These are phyloP conservation scores for Evernia prunastri DNA, from an alignment of 495 filamentous ascomycete species.

Conservation along the genomic window DNA sequence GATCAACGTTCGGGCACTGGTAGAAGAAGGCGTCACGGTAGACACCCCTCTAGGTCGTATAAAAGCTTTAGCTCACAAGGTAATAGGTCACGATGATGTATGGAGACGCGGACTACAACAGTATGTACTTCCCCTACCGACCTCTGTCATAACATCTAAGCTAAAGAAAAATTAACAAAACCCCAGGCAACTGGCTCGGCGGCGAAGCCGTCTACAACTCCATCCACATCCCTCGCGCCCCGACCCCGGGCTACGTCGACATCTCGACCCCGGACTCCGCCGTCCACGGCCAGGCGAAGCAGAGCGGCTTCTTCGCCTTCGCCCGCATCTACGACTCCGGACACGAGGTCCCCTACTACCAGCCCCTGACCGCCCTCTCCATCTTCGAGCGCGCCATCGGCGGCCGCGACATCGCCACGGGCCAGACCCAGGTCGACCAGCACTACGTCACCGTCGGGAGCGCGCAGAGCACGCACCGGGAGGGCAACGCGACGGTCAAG, in stretches of 20 bases:
- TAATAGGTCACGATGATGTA: neutral
- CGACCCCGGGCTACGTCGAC: conserved; percentile 43
- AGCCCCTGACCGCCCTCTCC: conserved; percentile 48
- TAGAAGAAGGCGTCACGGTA: conserved; percentile 55
- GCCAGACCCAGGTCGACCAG: conserved; percentile 31
- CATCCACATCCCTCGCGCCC: conserved; percentile 36
- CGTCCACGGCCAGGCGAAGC: conserved; percentile 48
- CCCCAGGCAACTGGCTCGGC: conserved; percentile 19
- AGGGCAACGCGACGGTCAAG: conserved; percentile 12
- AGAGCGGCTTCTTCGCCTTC: conserved; percentile 55
- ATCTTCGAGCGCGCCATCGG: conserved; percentile 51
- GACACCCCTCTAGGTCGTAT: conserved; percentile 59
- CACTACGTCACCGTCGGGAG: conserved; percentile 47
- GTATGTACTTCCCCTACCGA: neutral
- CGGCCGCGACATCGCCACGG: conserved; percentile 52
- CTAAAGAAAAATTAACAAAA: neutral
- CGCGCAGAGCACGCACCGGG: conserved; percentile 33
- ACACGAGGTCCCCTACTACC: conserved; percentile 55
- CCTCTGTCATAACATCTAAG: no score
- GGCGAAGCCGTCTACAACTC: conserved; percentile 30
- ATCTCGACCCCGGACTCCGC: conserved; percentile 38
- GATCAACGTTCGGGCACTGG: conserved; percentile 45
- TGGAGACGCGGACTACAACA: conserved; percentile 44
- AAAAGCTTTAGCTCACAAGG: conserved; percentile 6
- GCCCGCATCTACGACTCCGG: conserved; percentile 53